Evolutionary conservation across 2,329 filamentous ascomycete genomes (phyloP).

Genomic region (Claviceps quebecensis): DNA sequence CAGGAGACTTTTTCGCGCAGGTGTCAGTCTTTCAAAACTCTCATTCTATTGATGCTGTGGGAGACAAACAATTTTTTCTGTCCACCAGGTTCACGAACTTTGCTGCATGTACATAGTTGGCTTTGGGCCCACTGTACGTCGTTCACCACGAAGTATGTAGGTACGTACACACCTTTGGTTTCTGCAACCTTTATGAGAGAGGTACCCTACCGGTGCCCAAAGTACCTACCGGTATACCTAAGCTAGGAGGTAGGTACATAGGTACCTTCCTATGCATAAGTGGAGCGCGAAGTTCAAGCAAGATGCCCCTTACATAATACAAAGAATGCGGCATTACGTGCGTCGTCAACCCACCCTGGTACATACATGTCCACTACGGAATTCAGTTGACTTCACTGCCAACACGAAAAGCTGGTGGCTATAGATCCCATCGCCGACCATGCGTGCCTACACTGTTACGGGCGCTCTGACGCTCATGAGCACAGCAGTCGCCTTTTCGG

Average conservation of each 20-base stretch:
- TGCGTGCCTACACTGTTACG: constrained; percentile 40
- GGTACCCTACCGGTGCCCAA: too few relatives aligned
- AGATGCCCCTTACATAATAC: not conserved
- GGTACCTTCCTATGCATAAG: not conserved
- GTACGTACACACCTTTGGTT: too few relatives aligned
- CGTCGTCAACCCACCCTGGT: not conserved
- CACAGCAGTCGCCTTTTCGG: constrained; percentile 57
- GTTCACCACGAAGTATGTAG: not conserved
- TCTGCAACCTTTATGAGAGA: too few relatives aligned
- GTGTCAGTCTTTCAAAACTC: not conserved
- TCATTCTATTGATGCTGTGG: not conserved
- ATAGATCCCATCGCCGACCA: constrained; percentile 16
- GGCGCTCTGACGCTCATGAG: constrained; percentile 41
- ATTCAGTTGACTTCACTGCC: constrained; percentile 13
- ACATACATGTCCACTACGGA: constrained; percentile 6
- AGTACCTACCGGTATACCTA: too few relatives aligned
- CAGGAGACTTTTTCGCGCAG: not conserved
- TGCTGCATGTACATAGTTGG: not conserved
- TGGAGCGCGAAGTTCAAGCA: not conserved
- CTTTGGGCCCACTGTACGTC: not conserved
- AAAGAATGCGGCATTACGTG: not conserved
- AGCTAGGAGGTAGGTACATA: too few relatives aligned
- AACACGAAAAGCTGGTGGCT: constrained; percentile 6
- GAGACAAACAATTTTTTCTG: not conserved
- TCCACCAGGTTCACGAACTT: not conserved